Percentiles rank a stretch among this genome's conserved stretches.
These are phyloP conservation scores for Blumeria hordei DNA, from an alignment of 2,329 filamentous ascomycete genomes.

Conservation along the genomic window DNA sequence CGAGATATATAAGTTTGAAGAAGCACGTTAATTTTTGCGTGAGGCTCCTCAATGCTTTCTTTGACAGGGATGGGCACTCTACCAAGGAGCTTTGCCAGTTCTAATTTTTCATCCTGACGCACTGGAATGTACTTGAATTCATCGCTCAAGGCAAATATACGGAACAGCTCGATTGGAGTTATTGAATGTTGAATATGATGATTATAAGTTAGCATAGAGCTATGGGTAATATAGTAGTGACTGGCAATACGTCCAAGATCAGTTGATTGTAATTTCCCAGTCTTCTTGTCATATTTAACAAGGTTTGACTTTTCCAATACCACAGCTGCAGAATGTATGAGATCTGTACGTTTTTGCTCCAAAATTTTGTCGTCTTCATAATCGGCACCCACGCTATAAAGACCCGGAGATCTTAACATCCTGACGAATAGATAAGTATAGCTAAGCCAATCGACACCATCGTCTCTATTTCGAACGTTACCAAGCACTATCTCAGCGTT, in stretches of 20 bases:
- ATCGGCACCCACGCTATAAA: slow-evolving; percentile 89
- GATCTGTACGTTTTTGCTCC: slow-evolving; percentile 91
- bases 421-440: slow-evolving; percentile 96
- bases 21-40: slow-evolving; percentile 94
- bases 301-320: slow-evolving; percentile 72
- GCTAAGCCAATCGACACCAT: slow-evolving; percentile 96
- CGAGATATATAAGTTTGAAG: slow-evolving; percentile 92
- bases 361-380: slow-evolving; percentile 80
- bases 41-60: slow-evolving; percentile 87
- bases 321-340: slow-evolving; percentile 79
- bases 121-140: slow-evolving; percentile 99
- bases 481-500: slow-evolving; percentile 92
- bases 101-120: slow-evolving; percentile 89
- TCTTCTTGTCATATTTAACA: slow-evolving; percentile 87
- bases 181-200: slow-evolving; percentile 84
- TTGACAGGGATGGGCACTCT: slow-evolving; percentile 91
- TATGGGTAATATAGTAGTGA: slow-evolving; percentile 94
- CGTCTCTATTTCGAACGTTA: slow-evolving; percentile 74
- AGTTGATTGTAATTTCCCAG: slow-evolving; percentile 67
- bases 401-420: slow-evolving; percentile 82
- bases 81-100: slow-evolving; percentile 73
- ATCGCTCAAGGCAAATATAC: slow-evolving; percentile 82
- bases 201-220: slow-evolving; percentile 93
- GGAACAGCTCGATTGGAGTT: slow-evolving; percentile 84
- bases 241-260: slow-evolving; percentile 90